Evolutionary conservation across 2,329 filamentous ascomycete genomes (phyloP), one percentile per base, ranked within the genome.

Genomic region (Colletotrichum higginsianum): DNA sequence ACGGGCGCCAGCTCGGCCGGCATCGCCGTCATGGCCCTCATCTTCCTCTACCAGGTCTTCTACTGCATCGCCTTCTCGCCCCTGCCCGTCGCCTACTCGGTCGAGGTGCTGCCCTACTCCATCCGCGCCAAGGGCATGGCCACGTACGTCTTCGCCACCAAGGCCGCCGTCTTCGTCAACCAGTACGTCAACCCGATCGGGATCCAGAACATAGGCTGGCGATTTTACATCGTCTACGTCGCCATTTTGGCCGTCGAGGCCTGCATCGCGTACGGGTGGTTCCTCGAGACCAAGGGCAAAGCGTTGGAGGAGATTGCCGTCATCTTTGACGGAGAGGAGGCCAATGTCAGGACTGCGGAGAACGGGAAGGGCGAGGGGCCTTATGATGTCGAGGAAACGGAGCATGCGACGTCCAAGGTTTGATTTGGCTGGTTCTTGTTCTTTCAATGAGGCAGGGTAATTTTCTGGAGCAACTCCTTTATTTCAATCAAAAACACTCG

Each of bases 161-260:
- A 79, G n/a, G 70, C 57, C 3, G 77, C 76, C 18, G 77, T 80
- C 0, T 79, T 80, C 47, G 75, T 79, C 4, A 79, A 80, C 50
- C 76, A 80, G 47, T 79, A 76, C 4, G 86, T 90, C 18, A 86
- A 86, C 40, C 89, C 89, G 0, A 85, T 87, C 63, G 88, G 84
- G 0, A 77, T 90, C 0, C 83, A 82, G 0, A 76, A 83, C 2
- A 84, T 89, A 35, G 81, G 82, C 0, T 90, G 86, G 83, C 85
- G 82, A 74, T 90, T 87, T 73, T 90, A 90, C 78, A 86, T 90
- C 71, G 82, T 90, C 18, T 90, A 90, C 66, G 86, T 87, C 52
- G 83, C 81, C 11, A 81, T 84, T 0, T 66, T 86, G 2, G 79
- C 82, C 0, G 83, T 84, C 0, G 84, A 90, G 66, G 87, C 82